Conservation (phyloP, 225 moss, liverwort and hornwort species). For the Anthoceros angustus region DNA sequence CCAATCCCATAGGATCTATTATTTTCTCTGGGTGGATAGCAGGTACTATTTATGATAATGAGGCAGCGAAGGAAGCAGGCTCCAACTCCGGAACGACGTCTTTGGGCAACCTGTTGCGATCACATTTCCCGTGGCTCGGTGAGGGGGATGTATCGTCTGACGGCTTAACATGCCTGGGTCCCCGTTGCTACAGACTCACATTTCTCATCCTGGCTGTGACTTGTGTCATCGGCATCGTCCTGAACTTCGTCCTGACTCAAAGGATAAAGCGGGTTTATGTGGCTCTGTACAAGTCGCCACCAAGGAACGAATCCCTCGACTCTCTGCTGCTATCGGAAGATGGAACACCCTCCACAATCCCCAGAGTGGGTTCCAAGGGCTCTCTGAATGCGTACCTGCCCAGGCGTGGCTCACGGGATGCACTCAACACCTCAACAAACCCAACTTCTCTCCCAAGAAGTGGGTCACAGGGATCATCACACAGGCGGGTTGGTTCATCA, state of each 20-base stretch:
- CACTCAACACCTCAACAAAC: background rate
- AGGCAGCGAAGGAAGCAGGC: conserved; percentile 4
- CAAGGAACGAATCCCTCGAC: background rate
- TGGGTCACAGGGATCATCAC: background rate
- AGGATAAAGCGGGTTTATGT: conserved; percentile 22
- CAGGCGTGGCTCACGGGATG: background rate
- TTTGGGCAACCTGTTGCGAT: conserved; percentile 7
- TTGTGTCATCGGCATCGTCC: conserved; percentile 16
- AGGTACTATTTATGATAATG: conserved; percentile 8
- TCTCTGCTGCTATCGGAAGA: background rate
- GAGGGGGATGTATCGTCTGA: conserved; percentile 7
- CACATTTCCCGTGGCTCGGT: background rate
- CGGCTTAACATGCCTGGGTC: conserved; percentile 16
- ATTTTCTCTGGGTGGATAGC: conserved; percentile 11
- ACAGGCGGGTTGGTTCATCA: background rate
- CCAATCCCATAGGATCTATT: conserved; percentile 10
- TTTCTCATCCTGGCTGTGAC: conserved; percentile 30
- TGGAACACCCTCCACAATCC: background rate
- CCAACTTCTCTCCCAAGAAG: background rate
- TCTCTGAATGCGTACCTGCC: background rate
- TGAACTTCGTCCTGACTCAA: conserved; percentile 18
- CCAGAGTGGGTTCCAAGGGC: background rate
- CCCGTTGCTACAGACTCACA: conserved; percentile 22
- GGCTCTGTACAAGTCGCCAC: conserved; percentile 13
- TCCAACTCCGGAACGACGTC: conserved; percentile 16